Conservation (phyloP, 352 stramenopile species). For the Globisporangium emineosum region DNA sequence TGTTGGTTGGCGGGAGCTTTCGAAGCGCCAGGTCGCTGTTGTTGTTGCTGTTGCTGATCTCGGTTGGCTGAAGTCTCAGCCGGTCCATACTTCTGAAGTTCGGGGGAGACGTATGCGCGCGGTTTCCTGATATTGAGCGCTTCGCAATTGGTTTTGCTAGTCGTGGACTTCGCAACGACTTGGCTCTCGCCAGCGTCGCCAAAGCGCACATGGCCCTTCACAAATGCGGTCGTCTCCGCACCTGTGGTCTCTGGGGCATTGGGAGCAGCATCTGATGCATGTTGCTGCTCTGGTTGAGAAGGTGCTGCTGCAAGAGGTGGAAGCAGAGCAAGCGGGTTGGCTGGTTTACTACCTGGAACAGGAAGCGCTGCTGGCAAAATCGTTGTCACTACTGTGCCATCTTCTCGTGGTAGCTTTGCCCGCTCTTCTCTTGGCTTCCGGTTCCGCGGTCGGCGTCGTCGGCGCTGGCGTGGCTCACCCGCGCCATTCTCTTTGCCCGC, state of each 20-base stretch:
- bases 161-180: background rate
- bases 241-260: background rate
- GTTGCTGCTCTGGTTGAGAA: background rate
- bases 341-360: background rate
- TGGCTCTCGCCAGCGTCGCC: conserved; percentile 27
- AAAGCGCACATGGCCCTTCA: conserved; percentile 41
- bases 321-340: background rate
- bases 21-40: conserved; percentile 2
- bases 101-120: conserved; percentile 13
- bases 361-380: background rate
- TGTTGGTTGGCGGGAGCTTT: background rate
- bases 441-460: conserved; percentile 13
- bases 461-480: conserved; percentile 10
- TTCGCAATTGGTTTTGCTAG: background rate
- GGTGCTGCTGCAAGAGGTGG: background rate
- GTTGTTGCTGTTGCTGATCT: background rate
- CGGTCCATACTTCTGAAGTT: conserved; percentile 64
- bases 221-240: background rate
- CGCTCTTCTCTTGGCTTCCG: conserved; percentile 7
- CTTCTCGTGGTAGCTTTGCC: background rate
- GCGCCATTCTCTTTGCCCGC: background rate
- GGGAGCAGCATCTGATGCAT: background rate
- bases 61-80: conserved; percentile 1
- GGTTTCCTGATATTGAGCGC: background rate
- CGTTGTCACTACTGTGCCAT: background rate